A percentile compares a stretch with the other conserved stretches of the same genome.
Evolutionary conservation across 2,329 filamentous ascomycete species (phyloP).

Genomic region (Chaetomiaceae sp.): DNA sequence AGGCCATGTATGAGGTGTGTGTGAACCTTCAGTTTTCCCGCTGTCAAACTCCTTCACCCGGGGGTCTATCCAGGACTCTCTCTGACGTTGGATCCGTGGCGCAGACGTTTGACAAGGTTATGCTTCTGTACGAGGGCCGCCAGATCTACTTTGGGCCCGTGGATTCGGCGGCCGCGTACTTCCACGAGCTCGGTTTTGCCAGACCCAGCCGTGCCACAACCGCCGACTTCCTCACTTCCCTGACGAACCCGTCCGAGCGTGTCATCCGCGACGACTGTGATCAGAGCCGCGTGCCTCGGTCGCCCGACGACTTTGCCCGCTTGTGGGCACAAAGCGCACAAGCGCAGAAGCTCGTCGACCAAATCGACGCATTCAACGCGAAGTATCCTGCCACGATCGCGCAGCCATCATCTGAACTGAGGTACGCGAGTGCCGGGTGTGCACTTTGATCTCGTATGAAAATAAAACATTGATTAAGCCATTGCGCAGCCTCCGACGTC

Average conservation of each 20-base stretch:
- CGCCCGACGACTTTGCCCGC: conserved; percentile 56
- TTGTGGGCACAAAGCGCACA: conserved; percentile 10
- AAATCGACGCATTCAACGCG: not conserved
- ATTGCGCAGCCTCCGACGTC: conserved; percentile 3
- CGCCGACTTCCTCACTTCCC: conserved; percentile 59
- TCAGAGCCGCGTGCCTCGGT: conserved; percentile 43
- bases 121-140: conserved; percentile 60
- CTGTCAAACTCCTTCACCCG: too few species aligned
- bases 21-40: too few species aligned
- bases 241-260: conserved; percentile 60
- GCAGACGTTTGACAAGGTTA: conserved; percentile 63
- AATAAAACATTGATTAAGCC: not conserved
- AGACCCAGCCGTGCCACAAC: conserved; percentile 57
- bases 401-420: too few species aligned
- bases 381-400: not conserved
- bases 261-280: conserved; percentile 52
- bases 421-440: too few species aligned
- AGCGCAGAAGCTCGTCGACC: not conserved
- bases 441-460: too few species aligned
- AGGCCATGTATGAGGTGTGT: conserved; percentile 65
- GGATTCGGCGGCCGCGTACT: conserved; percentile 54
- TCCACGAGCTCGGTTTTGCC: conserved; percentile 58
- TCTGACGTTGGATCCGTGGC: too few species aligned
- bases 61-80: too few species aligned
- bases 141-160: conserved; percentile 59